Evolutionary conservation across 2,329 filamentous ascomycete genomes (phyloP).

Genomic region (Aspergillus sojae): DNA sequence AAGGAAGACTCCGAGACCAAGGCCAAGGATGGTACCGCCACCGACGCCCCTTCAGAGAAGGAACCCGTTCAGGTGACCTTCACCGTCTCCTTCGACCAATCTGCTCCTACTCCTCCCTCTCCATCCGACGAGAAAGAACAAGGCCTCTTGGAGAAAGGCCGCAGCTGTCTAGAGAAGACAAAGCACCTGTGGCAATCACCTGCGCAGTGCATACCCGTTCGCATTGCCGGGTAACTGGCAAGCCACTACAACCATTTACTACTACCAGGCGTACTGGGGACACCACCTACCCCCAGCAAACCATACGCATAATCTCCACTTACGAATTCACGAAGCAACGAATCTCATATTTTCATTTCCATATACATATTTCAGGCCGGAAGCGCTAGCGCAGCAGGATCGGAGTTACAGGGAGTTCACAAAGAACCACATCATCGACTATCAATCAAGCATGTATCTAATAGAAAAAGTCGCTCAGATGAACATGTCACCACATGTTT

Average conservation of each 20-base stretch:
- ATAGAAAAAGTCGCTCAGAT: neutral
- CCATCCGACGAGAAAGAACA: constrained; percentile 16
- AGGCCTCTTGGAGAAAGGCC: constrained; percentile 30
- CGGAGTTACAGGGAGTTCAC: neutral
- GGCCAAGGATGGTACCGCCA: neutral
- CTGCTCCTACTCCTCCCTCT: constrained; percentile 1
- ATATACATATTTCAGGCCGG: neutral
- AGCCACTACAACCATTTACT: neutral
- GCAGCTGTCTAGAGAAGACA: constrained; percentile 32
- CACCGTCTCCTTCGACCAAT: constrained; percentile 1
- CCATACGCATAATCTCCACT: constrained; percentile 1
- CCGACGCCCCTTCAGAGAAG: neutral
- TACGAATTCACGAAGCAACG: neutral
- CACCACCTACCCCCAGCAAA: neutral
- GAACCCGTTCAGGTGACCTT: neutral
- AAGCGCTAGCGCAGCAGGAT: constrained; percentile 1
- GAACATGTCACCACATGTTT: neutral
- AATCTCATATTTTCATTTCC: neutral
- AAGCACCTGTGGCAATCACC: constrained; percentile 31
- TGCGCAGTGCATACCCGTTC: constrained; percentile 25
- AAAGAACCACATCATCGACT: neutral
- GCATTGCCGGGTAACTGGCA: constrained; percentile 19
- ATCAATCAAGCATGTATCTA: neutral
- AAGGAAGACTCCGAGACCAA: neutral
- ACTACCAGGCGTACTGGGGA: neutral